phyloP scores from a whole-genome alignment of 805 yeast genomes.

The Wickerhamiella sergipiensis region DNA sequence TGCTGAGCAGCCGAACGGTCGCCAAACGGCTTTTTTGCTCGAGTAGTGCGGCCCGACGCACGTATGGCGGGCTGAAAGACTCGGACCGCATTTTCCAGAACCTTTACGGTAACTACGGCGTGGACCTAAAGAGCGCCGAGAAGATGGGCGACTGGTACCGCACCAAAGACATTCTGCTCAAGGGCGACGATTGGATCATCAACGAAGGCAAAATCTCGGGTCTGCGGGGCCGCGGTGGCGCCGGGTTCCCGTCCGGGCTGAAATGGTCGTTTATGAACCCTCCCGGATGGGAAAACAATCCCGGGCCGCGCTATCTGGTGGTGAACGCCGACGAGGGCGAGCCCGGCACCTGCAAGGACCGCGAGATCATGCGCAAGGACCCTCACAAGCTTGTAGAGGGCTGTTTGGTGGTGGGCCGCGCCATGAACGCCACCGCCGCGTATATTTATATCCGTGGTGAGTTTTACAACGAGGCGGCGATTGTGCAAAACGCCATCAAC shows the following conservation, averaged over 20 bases:
- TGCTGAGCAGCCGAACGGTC: not conserved
- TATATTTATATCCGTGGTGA: slow-evolving; percentile 86
- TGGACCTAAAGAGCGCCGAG: slow-evolving; percentile 58
- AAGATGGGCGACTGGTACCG: slow-evolving; percentile 87
- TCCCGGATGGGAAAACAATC: slow-evolving; percentile 86
- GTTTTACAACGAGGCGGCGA: slow-evolving; percentile 67
- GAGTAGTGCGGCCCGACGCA: slow-evolving; percentile 21
- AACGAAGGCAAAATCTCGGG: slow-evolving; percentile 78
- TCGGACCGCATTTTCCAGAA: slow-evolving; percentile 81
- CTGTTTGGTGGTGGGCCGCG: slow-evolving; percentile 79
- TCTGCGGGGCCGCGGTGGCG: slow-evolving; percentile 85
- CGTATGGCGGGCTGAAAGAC: slow-evolving; percentile 65
- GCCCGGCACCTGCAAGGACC: slow-evolving; percentile 88
- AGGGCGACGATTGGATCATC: slow-evolving; percentile 84
- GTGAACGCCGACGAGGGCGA: slow-evolving; percentile 93
- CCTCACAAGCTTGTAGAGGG: slow-evolving; percentile 89
- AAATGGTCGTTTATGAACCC: slow-evolving; percentile 94
- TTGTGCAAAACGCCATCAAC: slow-evolving; percentile 68
- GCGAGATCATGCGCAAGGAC: slow-evolving; percentile 82
- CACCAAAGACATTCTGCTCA: slow-evolving; percentile 69
- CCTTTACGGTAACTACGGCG: slow-evolving; percentile 61
- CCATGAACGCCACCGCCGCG: slow-evolving; percentile 88
- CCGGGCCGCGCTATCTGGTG: slow-evolving; percentile 78
- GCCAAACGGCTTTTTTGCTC: slow-evolving; percentile 12
- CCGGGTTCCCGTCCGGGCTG: slow-evolving; percentile 83